A percentile compares a stretch with the other conserved stretches of the same genome.
Conservation (phyloP, 306 rosid genomes). For the Sphenostylis stenocarpa region DNA sequence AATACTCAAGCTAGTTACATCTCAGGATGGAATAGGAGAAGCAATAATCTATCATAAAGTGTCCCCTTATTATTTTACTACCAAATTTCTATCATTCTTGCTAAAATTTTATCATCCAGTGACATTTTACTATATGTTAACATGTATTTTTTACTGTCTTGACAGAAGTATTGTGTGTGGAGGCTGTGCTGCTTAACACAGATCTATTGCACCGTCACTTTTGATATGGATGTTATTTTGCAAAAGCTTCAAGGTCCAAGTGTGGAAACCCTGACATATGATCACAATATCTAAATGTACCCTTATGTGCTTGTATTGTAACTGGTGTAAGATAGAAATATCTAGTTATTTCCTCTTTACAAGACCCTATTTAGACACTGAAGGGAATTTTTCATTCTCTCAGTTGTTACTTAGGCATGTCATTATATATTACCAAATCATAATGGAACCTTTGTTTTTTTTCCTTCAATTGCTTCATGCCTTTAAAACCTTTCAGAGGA, state of each 20-base stretch:
- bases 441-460: slow-evolving; percentile 9
- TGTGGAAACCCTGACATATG: slow-evolving; percentile 42
- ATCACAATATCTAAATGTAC: slow-evolving; percentile 24
- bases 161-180: slow-evolving; percentile 80
- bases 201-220: slow-evolving; percentile 18
- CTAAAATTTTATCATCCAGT: background rate
- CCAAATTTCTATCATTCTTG: background rate
- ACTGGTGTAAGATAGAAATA: slow-evolving; percentile 28
- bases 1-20: background rate
- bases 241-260: slow-evolving; percentile 33
- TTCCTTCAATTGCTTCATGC: slow-evolving; percentile 5
- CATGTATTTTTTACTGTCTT: background rate
- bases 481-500: background rate
- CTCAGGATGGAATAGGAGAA: background rate
- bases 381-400: slow-evolving; percentile 97
- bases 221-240: slow-evolving; percentile 29
- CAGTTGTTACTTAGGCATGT: slow-evolving; percentile 29
- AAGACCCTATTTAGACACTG: slow-evolving; percentile 30
- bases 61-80: background rate
- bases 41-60: background rate
- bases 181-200: slow-evolving; percentile 62
- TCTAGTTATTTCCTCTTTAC: slow-evolving; percentile 30
- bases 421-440: slow-evolving; percentile 25
- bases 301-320: slow-evolving; percentile 41
- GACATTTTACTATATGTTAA: slow-evolving; percentile 19